phyloP scores from a whole-genome alignment of 1,284 basidiomycete genomes.

The Bjerkandera adusta region DNA sequence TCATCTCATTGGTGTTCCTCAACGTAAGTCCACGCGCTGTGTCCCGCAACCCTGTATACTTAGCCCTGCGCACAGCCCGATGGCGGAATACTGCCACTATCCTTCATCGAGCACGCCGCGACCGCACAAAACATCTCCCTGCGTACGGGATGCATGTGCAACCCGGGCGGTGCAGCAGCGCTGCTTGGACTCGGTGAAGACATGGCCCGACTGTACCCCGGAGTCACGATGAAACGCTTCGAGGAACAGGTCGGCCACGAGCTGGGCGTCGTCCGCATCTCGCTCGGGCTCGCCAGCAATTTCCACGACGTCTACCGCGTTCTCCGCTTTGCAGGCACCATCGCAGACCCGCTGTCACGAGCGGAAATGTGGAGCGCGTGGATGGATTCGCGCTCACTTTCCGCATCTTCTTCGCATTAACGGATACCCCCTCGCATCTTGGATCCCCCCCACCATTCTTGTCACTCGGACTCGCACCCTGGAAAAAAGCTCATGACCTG shows the following conservation, averaged over 20 bases:
- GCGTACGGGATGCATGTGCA: slow-evolving; percentile 83
- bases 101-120: slow-evolving; percentile 68
- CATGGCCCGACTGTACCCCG: slow-evolving; percentile 61
- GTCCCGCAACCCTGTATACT: too few species aligned
- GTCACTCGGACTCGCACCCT: too few species aligned
- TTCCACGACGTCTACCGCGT: slow-evolving; percentile 74
- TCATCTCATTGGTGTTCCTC: slow-evolving; percentile 62
- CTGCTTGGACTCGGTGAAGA: slow-evolving; percentile 64
- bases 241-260: slow-evolving; percentile 62
- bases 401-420: too few species aligned
- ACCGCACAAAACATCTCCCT: slow-evolving; percentile 64
- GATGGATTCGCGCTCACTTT: too few species aligned
- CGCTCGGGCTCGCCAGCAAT: slow-evolving; percentile 71
- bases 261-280: slow-evolving; percentile 72
- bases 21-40: slow-evolving; percentile 42
- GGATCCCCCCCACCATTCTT: too few species aligned
- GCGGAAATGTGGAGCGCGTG: slow-evolving; percentile 33
- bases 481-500: too few species aligned
- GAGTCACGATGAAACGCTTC: slow-evolving; percentile 60
- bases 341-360: slow-evolving; percentile 44
- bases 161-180: slow-evolving; percentile 74
- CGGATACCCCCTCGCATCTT: too few species aligned
- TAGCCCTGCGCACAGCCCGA: slow-evolving; percentile 44
- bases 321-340: slow-evolving; percentile 50
- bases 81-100: slow-evolving; percentile 65